Evolutionary conservation across 257 asterid species (phyloP).

Genomic region (Rauvolfia tetraphylla): DNA sequence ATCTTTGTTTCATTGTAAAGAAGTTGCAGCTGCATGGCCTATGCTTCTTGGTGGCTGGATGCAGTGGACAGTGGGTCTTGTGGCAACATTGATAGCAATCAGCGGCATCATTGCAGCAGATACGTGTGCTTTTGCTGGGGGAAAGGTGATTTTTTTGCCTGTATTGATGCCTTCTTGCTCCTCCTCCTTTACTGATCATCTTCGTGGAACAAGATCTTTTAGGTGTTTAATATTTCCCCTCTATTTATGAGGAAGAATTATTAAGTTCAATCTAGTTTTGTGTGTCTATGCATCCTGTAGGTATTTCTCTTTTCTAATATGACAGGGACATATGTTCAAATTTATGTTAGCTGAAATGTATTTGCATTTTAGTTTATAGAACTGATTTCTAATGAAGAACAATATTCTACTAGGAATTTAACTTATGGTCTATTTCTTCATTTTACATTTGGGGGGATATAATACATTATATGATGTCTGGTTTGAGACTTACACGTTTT

Average conservation of each 20-base stretch:
- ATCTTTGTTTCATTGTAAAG: slow-evolving; percentile 31
- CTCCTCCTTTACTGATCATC: background rate
- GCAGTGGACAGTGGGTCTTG: slow-evolving; percentile 97
- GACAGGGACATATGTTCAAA: background rate
- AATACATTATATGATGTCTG: background rate
- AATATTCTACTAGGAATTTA: background rate
- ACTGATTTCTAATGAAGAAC: background rate
- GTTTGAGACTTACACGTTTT: background rate
- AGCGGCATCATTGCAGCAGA: slow-evolving; percentile 97
- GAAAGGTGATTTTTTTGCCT: slow-evolving; percentile 55
- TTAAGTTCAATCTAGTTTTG: background rate
- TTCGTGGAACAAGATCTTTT: background rate
- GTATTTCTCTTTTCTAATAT: background rate
- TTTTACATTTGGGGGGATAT: background rate
- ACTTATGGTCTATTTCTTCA: background rate
- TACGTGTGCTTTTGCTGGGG: slow-evolving; percentile 90
- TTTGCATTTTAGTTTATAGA: background rate
- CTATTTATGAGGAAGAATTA: background rate
- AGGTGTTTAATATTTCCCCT: background rate
- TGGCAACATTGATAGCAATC: slow-evolving; percentile 80
- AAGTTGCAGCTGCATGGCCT: slow-evolving; percentile 81
- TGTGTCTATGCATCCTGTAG: background rate
- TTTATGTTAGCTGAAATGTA: background rate
- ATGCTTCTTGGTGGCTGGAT: slow-evolving; percentile 81
- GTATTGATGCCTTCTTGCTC: slow-evolving; percentile 2